Base-by-base conservation (phyloP, 257 asterid species). In the Plantago elongata region DNA sequence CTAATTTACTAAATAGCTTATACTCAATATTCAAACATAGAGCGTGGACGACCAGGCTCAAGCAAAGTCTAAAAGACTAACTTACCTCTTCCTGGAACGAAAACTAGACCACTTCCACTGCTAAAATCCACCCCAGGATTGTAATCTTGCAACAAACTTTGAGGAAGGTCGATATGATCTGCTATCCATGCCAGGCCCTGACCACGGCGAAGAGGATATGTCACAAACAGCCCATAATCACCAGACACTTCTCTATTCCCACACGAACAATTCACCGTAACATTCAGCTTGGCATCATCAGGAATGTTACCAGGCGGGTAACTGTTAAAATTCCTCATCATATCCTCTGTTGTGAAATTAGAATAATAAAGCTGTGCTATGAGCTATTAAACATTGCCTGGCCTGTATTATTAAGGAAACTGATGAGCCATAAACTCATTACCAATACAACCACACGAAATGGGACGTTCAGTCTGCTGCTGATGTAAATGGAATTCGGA, bases 31-130 rank as follows among this genome's bases (percentile, higher is more conserved):
- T 34, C 40, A 34, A 34, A 34, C 40, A 34, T 34, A 34, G 3
- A 1, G 4, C 8, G 40, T 34, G 4, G 40, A 34, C 40, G 40
- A 34, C 40, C 40, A 34, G 40, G 5, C 40, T 34, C 3, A 7
- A 34, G 40, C 40, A 34, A 34, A 0, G 5, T 34, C 40, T 34
- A 7, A 34, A 34, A 5, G 40, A 34, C 58, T 4, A 52, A 68
- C 51, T 54, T 68, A 84, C 96, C 94, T 83, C 63, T 83, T 49
- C 79, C 89, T 0, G 88, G 92, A 65, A 83, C 47, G 61, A 81
- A 88, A 76, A 88, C 79, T 64, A 88, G 66, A 60, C 86, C 89
- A 71, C 65, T 74, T 37, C 88, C 89, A 42, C 72, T 13, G 50
- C 81, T 69, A 16, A 85, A 83, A 77, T 88, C 62, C 49, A 76